Conservation (phyloP, 2,329 filamentous ascomycete species). For the Amauroascus verrucosus region DNA sequence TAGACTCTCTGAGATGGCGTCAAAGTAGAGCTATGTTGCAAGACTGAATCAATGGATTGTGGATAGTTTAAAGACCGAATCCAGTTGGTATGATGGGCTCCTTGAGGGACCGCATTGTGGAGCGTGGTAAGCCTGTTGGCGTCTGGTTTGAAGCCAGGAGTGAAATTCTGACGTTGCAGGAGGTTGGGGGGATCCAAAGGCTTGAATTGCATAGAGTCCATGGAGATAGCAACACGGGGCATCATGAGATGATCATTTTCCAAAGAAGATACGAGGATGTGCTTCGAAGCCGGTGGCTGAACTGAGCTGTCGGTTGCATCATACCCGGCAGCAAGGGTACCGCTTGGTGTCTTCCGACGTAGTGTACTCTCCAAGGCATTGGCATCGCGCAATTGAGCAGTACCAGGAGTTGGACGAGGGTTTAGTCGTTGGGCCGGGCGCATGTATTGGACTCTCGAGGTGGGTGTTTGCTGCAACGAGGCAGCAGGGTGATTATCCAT, state of each 20-base stretch:
- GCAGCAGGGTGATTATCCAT: neutral
- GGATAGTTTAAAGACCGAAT: constrained; percentile 37
- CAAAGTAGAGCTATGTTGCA: constrained; percentile 46
- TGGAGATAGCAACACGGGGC: constrained; percentile 24
- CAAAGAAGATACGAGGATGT: constrained; percentile 62
- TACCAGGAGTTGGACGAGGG: constrained; percentile 21
- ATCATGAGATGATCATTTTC: constrained; percentile 31
- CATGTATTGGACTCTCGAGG: constrained; percentile 30
- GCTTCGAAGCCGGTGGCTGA: constrained; percentile 69
- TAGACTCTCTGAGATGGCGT: constrained; percentile 33
- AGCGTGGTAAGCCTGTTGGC: constrained; percentile 17
- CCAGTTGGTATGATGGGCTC: constrained; percentile 31
- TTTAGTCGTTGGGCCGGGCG: constrained; percentile 33
- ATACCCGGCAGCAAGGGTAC: constrained; percentile 84
- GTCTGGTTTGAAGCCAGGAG: constrained; percentile 32
- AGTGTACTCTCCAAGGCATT: constrained; percentile 58
- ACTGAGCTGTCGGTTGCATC: constrained; percentile 70
- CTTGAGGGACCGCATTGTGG: constrained; percentile 21
- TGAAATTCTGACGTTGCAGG: constrained; percentile 29
- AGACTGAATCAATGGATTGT: constrained; percentile 50
- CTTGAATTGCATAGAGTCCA: constrained; percentile 26
- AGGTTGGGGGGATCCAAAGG: constrained; percentile 24
- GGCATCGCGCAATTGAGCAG: constrained; percentile 15
- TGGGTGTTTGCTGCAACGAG: constrained; percentile 21
- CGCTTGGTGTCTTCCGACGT: constrained; percentile 83